A percentile compares a stretch with the other conserved stretches of the same genome.
Evolutionary conservation across 2,329 filamentous ascomycete genomes (phyloP).

Genomic region (Talaromyces marneffei): DNA sequence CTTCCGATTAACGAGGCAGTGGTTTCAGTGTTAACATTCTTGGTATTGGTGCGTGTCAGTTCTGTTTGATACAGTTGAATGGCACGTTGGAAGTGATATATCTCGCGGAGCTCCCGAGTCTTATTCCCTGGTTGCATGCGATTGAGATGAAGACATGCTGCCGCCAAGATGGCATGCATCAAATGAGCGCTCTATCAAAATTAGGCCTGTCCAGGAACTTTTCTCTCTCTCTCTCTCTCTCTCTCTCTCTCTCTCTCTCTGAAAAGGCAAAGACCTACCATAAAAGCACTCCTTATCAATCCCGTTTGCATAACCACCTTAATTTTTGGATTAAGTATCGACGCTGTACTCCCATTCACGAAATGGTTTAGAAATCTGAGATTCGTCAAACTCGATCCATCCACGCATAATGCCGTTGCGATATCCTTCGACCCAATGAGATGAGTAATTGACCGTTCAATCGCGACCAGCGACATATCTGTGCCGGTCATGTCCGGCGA

Average conservation of each 20-base stretch:
- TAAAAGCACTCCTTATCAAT: slow-evolving; percentile 9
- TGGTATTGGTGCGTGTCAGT: slow-evolving; percentile 18
- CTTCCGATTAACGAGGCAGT: slow-evolving; percentile 36
- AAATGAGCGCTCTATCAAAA: slow-evolving; percentile 4
- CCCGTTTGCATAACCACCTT: slow-evolving; percentile 10
- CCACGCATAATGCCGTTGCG: not conserved
- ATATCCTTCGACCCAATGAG: not conserved
- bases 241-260: too few relatives aligned
- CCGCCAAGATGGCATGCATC: slow-evolving; percentile 12
- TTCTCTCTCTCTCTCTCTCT: too few relatives aligned
- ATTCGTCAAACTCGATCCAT: not conserved
- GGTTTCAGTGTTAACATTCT: slow-evolving; percentile 23
- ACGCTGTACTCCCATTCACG: not conserved
- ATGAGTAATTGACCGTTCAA: slow-evolving; percentile 2
- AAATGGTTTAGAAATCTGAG: slow-evolving; percentile 5
- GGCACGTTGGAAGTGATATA: slow-evolving; percentile 35
- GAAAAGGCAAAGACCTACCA: not conserved
- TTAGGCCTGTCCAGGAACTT: not conserved
- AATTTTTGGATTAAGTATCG: slow-evolving; percentile 5
- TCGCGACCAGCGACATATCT: slow-evolving; percentile 7
- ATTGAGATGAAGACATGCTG: slow-evolving; percentile 11
- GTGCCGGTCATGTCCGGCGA: not conserved
- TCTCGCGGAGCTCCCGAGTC: slow-evolving; percentile 13
- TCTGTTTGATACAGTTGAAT: slow-evolving; percentile 32
- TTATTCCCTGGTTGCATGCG: slow-evolving; percentile 4